These are phyloP conservation scores for Tolypocladium nubicola DNA, from an alignment of 2,329 filamentous ascomycete species.

Conservation along the genomic window DNA sequence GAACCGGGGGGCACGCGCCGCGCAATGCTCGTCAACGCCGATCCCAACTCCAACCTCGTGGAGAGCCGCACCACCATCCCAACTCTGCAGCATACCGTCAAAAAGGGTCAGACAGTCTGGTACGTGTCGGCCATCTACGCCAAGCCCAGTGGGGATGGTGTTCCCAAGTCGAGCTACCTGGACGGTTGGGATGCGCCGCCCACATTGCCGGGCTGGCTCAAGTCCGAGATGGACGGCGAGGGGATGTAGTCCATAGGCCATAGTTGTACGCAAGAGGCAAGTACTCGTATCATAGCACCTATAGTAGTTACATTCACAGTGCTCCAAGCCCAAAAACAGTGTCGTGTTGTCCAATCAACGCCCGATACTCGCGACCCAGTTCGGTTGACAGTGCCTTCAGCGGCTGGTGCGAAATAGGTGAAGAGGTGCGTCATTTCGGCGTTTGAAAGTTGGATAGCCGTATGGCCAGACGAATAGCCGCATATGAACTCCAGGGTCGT, in stretches of 20 bases:
- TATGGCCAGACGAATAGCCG: neutral
- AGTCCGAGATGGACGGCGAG: conserved; percentile 31
- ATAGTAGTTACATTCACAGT: neutral
- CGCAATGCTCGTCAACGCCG: conserved; percentile 61
- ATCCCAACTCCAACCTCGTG: conserved; percentile 69
- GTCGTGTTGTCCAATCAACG: neutral
- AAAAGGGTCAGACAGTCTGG: conserved; percentile 48
- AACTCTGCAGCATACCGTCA: conserved; percentile 52
- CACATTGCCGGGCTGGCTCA: conserved; percentile 48
- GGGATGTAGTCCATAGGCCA: neutral
- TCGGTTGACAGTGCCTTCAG: neutral
- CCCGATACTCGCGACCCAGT: neutral
- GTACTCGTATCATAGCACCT: no score
- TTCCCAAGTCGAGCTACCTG: conserved; percentile 42
- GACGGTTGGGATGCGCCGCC: conserved; percentile 51
- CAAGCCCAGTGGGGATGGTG: conserved; percentile 34
- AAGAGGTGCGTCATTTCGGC: neutral
- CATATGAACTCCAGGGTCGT: neutral
- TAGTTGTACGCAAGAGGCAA: no score
- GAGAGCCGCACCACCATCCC: conserved; percentile 64
- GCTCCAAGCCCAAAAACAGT: neutral
- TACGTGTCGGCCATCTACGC: conserved; percentile 56
- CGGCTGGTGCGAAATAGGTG: neutral
- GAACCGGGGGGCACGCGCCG: conserved; percentile 34
- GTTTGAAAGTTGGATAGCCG: neutral